Evolutionary conservation across 495 filamentous ascomycete genomes (phyloP).

Genomic region (Sporormia fimetaria): DNA sequence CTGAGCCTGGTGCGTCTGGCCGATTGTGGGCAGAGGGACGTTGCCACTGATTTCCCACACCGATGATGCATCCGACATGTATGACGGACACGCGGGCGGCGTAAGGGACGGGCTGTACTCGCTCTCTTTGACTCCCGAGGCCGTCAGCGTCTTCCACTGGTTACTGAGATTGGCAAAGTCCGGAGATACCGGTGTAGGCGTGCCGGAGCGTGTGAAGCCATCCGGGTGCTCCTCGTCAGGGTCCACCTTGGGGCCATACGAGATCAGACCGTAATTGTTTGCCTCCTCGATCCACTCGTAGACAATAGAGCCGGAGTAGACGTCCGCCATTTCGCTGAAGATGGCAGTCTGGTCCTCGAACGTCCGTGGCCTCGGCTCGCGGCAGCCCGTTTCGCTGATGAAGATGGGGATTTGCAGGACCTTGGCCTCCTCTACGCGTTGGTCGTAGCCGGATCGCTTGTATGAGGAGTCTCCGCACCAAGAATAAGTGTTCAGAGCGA

Average conservation of each 20-base stretch:
- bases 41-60: slow-evolving; percentile 64
- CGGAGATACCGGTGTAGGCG: slow-evolving; percentile 59
- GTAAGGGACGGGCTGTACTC: slow-evolving; percentile 52
- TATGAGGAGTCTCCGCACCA: slow-evolving; percentile 67
- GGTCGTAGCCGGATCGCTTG: slow-evolving; percentile 55
- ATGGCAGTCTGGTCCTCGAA: slow-evolving; percentile 72
- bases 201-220: slow-evolving; percentile 59
- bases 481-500: slow-evolving; percentile 74
- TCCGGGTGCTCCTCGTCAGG: slow-evolving; percentile 44
- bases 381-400: slow-evolving; percentile 39
- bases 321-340: slow-evolving; percentile 60
- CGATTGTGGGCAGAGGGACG: slow-evolving; percentile 56
- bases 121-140: slow-evolving; percentile 52
- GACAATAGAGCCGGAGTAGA: slow-evolving; percentile 75
- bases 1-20: slow-evolving; percentile 33
- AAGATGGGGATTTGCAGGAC: slow-evolving; percentile 58
- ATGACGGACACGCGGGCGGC: slow-evolving; percentile 59
- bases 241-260: slow-evolving; percentile 51
- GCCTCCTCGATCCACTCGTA: slow-evolving; percentile 87
- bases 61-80: slow-evolving; percentile 44
- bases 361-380: slow-evolving; percentile 49
- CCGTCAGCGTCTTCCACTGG: slow-evolving; percentile 63
- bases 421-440: slow-evolving; percentile 47
- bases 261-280: slow-evolving; percentile 77
- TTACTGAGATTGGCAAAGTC: slow-evolving; percentile 68